phyloP scores from a whole-genome alignment of 768 basidiomycete species.

The Wakefieldia striispora region DNA sequence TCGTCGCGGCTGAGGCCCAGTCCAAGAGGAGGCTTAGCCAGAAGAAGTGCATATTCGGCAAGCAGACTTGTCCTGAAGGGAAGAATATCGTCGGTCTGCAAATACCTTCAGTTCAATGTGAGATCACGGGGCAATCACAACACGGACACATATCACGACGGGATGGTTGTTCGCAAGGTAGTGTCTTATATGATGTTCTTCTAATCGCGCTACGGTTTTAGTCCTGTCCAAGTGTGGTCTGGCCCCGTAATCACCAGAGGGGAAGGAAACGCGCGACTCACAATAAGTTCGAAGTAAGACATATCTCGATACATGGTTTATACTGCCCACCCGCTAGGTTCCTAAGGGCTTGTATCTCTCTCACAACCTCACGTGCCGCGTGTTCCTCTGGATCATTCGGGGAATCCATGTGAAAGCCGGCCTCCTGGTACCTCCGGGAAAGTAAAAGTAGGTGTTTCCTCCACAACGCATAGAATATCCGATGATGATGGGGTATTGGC shows the following conservation, averaged over 20 bases:
- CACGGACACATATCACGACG: slow-evolving; percentile 68
- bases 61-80: slow-evolving; percentile 73
- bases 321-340: slow-evolving; percentile 27
- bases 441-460: slow-evolving; percentile 22
- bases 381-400: slow-evolving; percentile 13
- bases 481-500: slow-evolving; percentile 22
- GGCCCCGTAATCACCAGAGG: background rate
- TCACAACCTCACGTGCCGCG: slow-evolving; percentile 21
- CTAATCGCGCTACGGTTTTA: slow-evolving; percentile 64
- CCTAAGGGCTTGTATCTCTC: slow-evolving; percentile 21
- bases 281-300: slow-evolving; percentile 77
- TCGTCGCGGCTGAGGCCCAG: slow-evolving; percentile 63
- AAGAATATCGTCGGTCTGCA: slow-evolving; percentile 79
- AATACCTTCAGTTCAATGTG: background rate
- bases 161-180: slow-evolving; percentile 66
- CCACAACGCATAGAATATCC: slow-evolving; percentile 22
- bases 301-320: slow-evolving; percentile 72
- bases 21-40: slow-evolving; percentile 70
- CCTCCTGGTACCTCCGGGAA: slow-evolving; percentile 17
- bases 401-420: slow-evolving; percentile 6
- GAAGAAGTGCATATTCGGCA: slow-evolving; percentile 76
- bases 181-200: slow-evolving; percentile 70
- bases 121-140: background rate
- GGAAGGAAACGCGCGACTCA: slow-evolving; percentile 34
- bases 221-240: slow-evolving; percentile 39